Base-by-base conservation (phyloP, 1,139 yeast genomes). In the Nakaseomyces delphensis region DNA sequence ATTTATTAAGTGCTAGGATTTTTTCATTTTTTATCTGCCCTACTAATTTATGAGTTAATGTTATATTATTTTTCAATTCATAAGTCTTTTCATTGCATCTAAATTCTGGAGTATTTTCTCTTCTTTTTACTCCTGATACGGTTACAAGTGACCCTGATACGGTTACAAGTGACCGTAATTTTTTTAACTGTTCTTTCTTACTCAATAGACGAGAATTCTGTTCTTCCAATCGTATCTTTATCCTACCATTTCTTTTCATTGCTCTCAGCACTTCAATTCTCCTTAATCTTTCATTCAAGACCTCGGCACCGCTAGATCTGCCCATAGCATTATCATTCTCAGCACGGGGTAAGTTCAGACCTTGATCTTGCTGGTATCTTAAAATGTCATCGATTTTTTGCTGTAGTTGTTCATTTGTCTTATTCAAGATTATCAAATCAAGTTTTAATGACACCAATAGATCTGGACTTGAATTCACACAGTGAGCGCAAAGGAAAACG, bases 391-490 rank as follows among this genome's bases (percentile, higher is more conserved):
- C 54, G 3, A 57, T 56, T 25, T 44, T 46, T 7, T 39, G 25
- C 13, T 47, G 45, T 18, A 57, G 42, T 35, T 35, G 25, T 5
- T 41, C 30, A 36, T 49, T 52, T 10, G 45, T 43, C n/a, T 54
- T 48, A 25, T 45, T 44, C 9, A 51, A 27, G 21, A 42, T 31
- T 11, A 47, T 36, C 29, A 52, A 45, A 38, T 54, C 48, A 18
- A 57, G 41, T 41, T 48, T 50, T 32, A 45, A 36, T 30, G 45
- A 43, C 19, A 54, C 31, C 20, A 55, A 35, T 19, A 57, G 41
- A 7, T 43, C 45, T 2, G 61, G 61, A 23, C 60, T 56, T 18
- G 54, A 50, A 39, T 53, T 56, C 35, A 56, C 42, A 45, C 62
- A 57, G 40, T 52, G 57, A 6, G 51, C 43, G 40, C 62, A 57